A percentile compares a stretch with the other conserved stretches of the same genome.
Conservation (phyloP, 441 rosid species). For the California macrophylla region DNA sequence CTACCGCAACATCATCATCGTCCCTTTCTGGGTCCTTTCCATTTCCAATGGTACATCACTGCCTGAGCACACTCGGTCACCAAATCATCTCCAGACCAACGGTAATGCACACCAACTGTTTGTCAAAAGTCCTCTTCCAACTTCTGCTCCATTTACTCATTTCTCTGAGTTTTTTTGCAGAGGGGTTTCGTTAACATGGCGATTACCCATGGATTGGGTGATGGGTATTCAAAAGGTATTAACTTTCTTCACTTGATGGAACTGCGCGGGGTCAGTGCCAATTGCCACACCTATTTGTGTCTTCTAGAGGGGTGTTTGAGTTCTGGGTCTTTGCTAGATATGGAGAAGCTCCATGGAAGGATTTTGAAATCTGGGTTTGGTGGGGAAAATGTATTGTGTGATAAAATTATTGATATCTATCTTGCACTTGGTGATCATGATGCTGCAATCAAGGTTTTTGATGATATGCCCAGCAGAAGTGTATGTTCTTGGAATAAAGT, state of each 20-base stretch:
- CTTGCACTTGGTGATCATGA: constrained; percentile 33
- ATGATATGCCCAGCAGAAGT: constrained; percentile 53
- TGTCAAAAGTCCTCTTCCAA: neutral
- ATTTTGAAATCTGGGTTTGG: constrained; percentile 50
- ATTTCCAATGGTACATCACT: constrained; percentile 20
- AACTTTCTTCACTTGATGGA: constrained; percentile 33
- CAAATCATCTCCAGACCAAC: constrained; percentile 11
- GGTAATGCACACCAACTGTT: constrained; percentile 18
- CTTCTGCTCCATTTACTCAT: neutral
- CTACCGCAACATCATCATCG: constrained; percentile 11
- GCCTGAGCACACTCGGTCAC: constrained; percentile 27
- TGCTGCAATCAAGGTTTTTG: constrained; percentile 46
- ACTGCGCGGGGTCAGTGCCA: constrained; percentile 35
- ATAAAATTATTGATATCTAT: constrained; percentile 43
- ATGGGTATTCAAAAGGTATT: constrained; percentile 24
- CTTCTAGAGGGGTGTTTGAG: constrained; percentile 46
- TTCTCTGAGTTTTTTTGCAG: constrained; percentile 13
- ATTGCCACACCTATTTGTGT: constrained; percentile 44
- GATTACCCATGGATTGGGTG: constrained; percentile 27
- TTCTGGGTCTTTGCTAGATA: constrained; percentile 37
- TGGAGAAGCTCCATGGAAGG: constrained; percentile 46
- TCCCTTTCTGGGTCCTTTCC: constrained; percentile 28
- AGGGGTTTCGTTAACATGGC: constrained; percentile 23
- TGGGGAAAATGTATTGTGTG: constrained; percentile 27
- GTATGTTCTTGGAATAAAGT: constrained; percentile 47